phyloP scores from a whole-genome alignment of 371 early-diverging fungal species.

The Rhizopus stolonifer region DNA sequence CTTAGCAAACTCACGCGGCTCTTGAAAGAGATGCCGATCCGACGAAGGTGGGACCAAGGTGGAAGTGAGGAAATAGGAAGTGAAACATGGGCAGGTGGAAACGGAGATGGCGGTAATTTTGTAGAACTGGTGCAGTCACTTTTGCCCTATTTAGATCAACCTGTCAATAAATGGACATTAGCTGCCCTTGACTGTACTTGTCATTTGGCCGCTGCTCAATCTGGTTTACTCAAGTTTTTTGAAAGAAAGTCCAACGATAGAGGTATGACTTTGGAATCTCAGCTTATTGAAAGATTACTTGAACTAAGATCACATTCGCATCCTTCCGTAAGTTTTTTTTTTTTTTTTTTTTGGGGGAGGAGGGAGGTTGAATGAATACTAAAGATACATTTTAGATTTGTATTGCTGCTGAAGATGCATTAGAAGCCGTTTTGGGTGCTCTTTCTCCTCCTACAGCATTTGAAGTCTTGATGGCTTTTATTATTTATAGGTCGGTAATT shows the following conservation, averaged over 20 bases:
- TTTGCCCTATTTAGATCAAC: constrained; percentile 9
- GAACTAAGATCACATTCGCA: constrained; percentile 28
- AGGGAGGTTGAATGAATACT: neutral
- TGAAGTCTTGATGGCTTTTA: constrained; percentile 44
- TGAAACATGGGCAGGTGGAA: constrained; percentile 44
- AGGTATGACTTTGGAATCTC: constrained; percentile 40
- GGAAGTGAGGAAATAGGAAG: constrained; percentile 34
- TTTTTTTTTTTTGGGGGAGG: neutral
- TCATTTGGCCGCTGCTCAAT: constrained; percentile 40
- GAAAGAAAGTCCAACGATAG: constrained; percentile 35
- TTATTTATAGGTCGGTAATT: constrained; percentile 31
- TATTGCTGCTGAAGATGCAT: constrained; percentile 49
- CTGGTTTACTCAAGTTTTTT: constrained; percentile 41
- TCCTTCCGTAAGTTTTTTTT: constrained; percentile 28
- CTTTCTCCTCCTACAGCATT: constrained; percentile 41
- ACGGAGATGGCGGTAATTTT: constrained; percentile 47
- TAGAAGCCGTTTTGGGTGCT: constrained; percentile 40
- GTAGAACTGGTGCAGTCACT: constrained; percentile 38
- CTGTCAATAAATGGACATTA: constrained; percentile 1
- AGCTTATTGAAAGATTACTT: constrained; percentile 33
- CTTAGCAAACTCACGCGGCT: constrained; percentile 41
- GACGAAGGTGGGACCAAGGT: constrained; percentile 47
- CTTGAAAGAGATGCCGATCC: constrained; percentile 39
- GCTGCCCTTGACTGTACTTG: constrained; percentile 37
- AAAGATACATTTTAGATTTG: constrained; percentile 29